Evolutionary conservation across 495 filamentous ascomycete genomes (phyloP).

Genomic region (Pseudoneurospora amorphoporcata): DNA sequence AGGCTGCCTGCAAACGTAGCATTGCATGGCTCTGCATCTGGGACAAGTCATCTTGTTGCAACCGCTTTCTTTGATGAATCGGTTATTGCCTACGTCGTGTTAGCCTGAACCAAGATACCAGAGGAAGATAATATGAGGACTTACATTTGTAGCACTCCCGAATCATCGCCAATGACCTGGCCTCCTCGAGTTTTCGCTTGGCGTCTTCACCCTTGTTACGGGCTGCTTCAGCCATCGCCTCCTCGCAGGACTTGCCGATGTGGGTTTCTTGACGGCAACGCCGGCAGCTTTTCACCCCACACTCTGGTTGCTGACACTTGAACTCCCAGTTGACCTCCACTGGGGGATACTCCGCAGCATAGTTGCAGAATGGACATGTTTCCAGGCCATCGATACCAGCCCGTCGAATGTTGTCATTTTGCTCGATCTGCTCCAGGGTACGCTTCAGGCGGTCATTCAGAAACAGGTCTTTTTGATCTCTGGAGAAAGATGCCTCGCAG

Average conservation of each 20-base stretch:
- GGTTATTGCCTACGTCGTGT: conserved; percentile 36
- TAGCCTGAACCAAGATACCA: conserved; percentile 8
- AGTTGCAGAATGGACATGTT: conserved; percentile 75
- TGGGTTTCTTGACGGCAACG: conserved; percentile 63
- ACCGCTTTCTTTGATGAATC: conserved; percentile 65
- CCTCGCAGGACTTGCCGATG: conserved; percentile 63
- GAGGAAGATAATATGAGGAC: conserved; percentile 1
- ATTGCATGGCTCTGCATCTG: conserved; percentile 50
- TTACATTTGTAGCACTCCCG: conserved; percentile 60
- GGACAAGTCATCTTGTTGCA: conserved; percentile 77
- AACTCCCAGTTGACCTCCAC: conserved; percentile 67
- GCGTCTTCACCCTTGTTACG: conserved; percentile 47
- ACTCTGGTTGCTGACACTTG: conserved; percentile 55
- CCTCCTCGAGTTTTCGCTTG: conserved; percentile 66
- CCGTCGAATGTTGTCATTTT: conserved; percentile 52
- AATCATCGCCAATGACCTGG: conserved; percentile 70
- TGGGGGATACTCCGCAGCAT: conserved; percentile 59
- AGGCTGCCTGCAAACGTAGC: conserved; percentile 62
- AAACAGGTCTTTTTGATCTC: conserved; percentile 42
- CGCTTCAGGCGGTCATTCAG: conserved; percentile 44
- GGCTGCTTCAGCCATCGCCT: conserved; percentile 30
- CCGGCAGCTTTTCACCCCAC: conserved; percentile 60
- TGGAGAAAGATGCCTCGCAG: conserved; percentile 32
- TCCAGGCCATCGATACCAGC: conserved; percentile 57
- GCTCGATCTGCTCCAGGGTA: conserved; percentile 58